Percentiles rank a stretch among this genome's conserved stretches.
These are phyloP conservation scores for Colletotrichum cuscutae DNA, from an alignment of 2,329 filamentous ascomycete species.

Conservation along the genomic window DNA sequence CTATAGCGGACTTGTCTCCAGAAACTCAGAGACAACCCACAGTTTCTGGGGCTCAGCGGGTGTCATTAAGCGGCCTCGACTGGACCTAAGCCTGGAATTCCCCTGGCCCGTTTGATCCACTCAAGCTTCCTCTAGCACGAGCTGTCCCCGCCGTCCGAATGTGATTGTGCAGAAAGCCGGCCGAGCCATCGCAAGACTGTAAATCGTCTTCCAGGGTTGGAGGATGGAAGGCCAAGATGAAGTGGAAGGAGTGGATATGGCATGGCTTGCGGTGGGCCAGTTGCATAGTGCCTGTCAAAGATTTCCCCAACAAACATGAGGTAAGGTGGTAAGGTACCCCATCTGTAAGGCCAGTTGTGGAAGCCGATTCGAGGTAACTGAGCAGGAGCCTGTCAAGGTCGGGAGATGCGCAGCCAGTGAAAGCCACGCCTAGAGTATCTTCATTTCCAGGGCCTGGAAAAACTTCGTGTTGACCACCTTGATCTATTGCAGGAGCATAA, in stretches of 20 bases:
- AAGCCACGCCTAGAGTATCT: slow-evolving; percentile 5
- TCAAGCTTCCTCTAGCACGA: slow-evolving; percentile 6
- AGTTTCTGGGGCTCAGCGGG: slow-evolving; percentile 13
- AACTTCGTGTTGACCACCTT: not conserved
- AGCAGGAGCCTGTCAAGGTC: slow-evolving; percentile 23
- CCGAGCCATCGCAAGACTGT: not conserved
- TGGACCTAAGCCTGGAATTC: not conserved
- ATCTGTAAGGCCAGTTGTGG: slow-evolving; percentile 15
- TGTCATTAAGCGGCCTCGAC: slow-evolving; percentile 17
- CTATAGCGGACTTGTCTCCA: not conserved
- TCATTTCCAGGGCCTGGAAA: not conserved
- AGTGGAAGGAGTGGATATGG: slow-evolving; percentile 6
- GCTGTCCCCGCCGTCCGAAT: slow-evolving; percentile 17
- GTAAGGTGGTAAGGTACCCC: too few relatives aligned
- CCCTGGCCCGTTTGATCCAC: slow-evolving; percentile 11
- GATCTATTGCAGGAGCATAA: not conserved
- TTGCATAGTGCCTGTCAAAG: slow-evolving; percentile 5
- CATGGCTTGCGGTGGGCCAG: slow-evolving; percentile 7
- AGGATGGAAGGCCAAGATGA: not conserved
- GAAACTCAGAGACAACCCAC: not conserved
- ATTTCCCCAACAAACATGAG: not conserved
- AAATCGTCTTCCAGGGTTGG: not conserved
- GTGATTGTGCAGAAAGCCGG: not conserved
- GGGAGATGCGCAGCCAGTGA: not conserved
- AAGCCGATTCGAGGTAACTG: slow-evolving; percentile 14